Conservation (phyloP, 108 stramenopile species). For the Chaetoceros muelleri region DNA sequence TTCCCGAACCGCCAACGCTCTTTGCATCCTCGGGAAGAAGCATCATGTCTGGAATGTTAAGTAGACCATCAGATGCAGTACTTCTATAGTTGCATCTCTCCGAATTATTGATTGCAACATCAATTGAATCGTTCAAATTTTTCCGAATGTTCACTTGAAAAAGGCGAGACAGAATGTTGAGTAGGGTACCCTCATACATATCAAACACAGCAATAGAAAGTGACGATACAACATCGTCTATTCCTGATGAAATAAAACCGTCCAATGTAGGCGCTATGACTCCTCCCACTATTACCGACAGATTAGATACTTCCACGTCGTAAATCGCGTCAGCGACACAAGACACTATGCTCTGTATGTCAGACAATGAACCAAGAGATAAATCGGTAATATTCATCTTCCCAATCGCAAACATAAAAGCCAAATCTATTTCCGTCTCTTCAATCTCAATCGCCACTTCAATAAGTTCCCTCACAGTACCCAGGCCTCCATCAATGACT, state of each 20-base stretch:
- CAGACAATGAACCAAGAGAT: neutral
- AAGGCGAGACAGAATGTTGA: neutral
- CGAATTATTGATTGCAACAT: neutral
- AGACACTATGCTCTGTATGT: neutral
- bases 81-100: neutral
- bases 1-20: neutral
- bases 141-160: neutral
- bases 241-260: neutral
- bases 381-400: neutral
- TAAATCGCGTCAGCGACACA: neutral
- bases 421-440: neutral
- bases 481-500: neutral
- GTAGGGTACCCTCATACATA: neutral
- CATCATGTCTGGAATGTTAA: neutral
- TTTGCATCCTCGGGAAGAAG: neutral
- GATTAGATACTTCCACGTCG: neutral
- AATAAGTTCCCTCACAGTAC: neutral
- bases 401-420: neutral
- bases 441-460: neutral
- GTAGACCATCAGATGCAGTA: neutral
- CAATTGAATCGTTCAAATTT: neutral
- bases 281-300: neutral
- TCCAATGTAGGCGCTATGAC: neutral
- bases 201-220: neutral
- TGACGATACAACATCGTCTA: neutral